Percentiles rank a stretch among this genome's conserved stretches.
Conservation (phyloP, 371 early-diverging fungal species). For the Mortierella sp. region DNA sequence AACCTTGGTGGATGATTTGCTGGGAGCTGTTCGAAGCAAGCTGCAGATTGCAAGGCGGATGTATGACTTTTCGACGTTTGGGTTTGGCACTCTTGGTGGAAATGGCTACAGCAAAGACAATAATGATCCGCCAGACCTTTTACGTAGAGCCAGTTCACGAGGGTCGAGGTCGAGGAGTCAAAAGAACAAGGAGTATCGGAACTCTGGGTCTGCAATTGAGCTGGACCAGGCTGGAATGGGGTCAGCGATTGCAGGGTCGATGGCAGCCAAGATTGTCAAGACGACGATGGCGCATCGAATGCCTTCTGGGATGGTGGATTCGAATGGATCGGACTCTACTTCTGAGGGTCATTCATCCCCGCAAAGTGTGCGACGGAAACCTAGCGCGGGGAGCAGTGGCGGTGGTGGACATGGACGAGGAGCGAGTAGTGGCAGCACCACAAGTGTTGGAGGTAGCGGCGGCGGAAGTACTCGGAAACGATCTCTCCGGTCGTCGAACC, state of each 20-base stretch:
- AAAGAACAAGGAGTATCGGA: constrained; percentile 23
- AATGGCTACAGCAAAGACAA: background rate
- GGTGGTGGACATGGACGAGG: constrained; percentile 27
- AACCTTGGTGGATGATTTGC: constrained; percentile 50
- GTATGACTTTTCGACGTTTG: constrained; percentile 39
- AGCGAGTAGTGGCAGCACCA: constrained; percentile 22
- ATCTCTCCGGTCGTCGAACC: constrained; percentile 44
- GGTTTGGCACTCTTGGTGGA: constrained; percentile 18
- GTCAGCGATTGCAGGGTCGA: background rate
- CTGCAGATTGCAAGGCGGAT: constrained; percentile 52
- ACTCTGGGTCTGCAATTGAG: constrained; percentile 35
- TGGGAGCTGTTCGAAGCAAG: constrained; percentile 51
- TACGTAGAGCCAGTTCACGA: constrained; percentile 14
- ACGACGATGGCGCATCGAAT: constrained; percentile 4
- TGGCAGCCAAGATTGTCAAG: background rate
- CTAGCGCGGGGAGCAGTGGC: constrained; percentile 7
- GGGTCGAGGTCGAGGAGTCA: constrained; percentile 8
- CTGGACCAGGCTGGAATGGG: constrained; percentile 14
- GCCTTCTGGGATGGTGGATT: background rate
- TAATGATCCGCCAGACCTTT: constrained; percentile 16
- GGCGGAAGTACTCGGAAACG: constrained; percentile 31
- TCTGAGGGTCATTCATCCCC: background rate
- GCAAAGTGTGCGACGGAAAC: constrained; percentile 21
- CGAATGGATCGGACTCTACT: background rate
- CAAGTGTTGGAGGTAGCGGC: constrained; percentile 6